Conservation (phyloP, 2,329 filamentous ascomycete genomes). For the Ascochyta fabae region DNA sequence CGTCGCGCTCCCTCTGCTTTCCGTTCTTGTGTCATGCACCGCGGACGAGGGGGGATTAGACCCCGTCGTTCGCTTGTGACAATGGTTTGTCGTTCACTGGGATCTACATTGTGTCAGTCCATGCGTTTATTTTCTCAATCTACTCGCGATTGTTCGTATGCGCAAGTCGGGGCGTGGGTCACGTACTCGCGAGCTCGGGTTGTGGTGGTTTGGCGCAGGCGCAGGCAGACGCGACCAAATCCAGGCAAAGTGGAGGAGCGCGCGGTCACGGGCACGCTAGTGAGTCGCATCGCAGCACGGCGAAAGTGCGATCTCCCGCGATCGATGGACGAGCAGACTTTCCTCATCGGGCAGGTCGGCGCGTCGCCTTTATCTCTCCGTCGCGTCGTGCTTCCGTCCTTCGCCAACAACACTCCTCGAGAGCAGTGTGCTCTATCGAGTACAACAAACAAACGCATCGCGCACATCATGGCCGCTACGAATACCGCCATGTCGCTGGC, state of each 20-base stretch:
- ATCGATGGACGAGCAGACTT: background rate
- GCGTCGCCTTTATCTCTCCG: background rate
- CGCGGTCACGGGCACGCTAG: constrained; percentile 24
- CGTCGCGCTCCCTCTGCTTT: constrained; percentile 44
- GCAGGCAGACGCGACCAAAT: background rate
- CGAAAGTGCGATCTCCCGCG: background rate
- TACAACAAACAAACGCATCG: constrained; percentile 16
- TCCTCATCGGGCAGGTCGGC: background rate
- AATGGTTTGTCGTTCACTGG: constrained; percentile 37
- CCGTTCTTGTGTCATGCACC: constrained; percentile 43
- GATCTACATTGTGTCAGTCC: constrained; percentile 26
- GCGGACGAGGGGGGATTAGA: constrained; percentile 30
- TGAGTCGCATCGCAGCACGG: background rate
- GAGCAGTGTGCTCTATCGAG: background rate
- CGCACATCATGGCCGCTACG: constrained; percentile 36
- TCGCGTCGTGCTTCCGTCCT: background rate
- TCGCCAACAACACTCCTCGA: background rate
- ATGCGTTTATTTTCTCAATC: no score
- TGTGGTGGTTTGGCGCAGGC: constrained; percentile 21
- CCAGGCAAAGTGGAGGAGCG: background rate
- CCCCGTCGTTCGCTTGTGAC: constrained; percentile 31
- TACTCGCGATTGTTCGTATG: no score
- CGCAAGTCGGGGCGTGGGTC: constrained; percentile 3
- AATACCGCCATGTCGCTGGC: constrained; percentile 20
- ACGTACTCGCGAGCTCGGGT: constrained; percentile 39